Evolutionary conservation across 2,329 filamentous ascomycete species (phyloP).

Genomic region (Beauveria sp.): DNA sequence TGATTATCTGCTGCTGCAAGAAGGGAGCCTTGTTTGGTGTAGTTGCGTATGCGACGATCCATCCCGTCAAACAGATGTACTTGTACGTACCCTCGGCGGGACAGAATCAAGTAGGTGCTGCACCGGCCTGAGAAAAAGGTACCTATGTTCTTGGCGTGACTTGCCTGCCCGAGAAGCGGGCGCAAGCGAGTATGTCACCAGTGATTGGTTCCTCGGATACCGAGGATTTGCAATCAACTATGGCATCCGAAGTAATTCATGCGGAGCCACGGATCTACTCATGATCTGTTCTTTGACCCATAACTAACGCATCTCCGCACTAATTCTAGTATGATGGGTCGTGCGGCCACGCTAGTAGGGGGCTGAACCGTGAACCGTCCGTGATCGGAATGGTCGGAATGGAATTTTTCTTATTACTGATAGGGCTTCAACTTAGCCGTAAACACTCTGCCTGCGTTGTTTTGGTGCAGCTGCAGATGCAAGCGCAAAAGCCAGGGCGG

Average conservation of each 20-base stretch:
- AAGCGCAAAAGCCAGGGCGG: too few species aligned
- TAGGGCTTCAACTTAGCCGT: neutral
- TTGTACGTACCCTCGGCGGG: too few species aligned
- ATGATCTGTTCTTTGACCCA: too few species aligned
- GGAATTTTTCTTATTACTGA: too few species aligned
- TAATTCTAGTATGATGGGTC: too few species aligned
- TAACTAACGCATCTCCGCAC: too few species aligned
- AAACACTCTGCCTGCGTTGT: neutral
- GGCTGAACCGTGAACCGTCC: neutral
- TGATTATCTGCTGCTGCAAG: neutral
- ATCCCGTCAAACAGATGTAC: too few species aligned
- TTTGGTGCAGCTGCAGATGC: neutral
- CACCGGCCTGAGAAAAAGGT: neutral
- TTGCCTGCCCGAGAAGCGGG: neutral
- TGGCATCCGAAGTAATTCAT: too few species aligned
- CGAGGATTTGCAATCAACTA: neutral
- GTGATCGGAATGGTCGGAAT: too few species aligned
- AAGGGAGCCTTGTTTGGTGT: neutral
- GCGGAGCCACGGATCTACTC: too few species aligned
- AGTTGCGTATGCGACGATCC: neutral
- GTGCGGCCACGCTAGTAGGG: too few species aligned
- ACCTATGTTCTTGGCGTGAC: too few species aligned
- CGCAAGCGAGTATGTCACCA: neutral
- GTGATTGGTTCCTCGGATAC: neutral
- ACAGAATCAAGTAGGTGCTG: neutral